Evolutionary conservation across 345 rosid genomes (phyloP).

Genomic region (Corchorus olitorius): DNA sequence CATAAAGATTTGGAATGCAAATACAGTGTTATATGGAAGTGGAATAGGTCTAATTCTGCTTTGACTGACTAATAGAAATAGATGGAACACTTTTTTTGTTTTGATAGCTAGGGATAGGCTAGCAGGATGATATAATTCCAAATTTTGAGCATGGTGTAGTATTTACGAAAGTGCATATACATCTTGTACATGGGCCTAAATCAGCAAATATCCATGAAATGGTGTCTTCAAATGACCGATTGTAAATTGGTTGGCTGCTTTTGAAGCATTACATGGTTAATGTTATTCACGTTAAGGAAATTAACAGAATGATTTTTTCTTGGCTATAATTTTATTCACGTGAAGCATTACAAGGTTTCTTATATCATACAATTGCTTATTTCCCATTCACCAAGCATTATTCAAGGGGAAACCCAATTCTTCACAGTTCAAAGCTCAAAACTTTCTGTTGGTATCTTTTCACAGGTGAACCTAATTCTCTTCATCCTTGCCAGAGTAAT

Average conservation of each 20-base stretch:
- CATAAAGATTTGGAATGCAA: constrained; percentile 20
- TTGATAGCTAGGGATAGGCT: not conserved
- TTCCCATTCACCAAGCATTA: no score
- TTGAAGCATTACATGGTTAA: no score
- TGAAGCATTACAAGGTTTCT: no score
- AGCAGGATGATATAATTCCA: not conserved
- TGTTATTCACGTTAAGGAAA: no score
- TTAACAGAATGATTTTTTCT: no score
- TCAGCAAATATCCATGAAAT: no score
- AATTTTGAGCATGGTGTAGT: constrained; percentile 7
- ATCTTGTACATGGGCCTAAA: not conserved
- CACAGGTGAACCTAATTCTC: constrained; percentile 15
- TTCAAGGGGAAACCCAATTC: not conserved
- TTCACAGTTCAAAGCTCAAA: not conserved
- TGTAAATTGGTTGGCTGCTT: no score
- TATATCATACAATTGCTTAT: no score
- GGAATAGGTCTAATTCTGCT: constrained; percentile 38
- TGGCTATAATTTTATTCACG: no score
- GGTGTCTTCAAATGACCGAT: no score
- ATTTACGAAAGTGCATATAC: not conserved
- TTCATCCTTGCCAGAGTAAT: constrained; percentile 63
- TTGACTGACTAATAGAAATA: not conserved
- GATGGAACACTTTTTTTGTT: not conserved
- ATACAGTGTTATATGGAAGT: constrained; percentile 79
- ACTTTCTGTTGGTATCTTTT: not conserved